These are phyloP conservation scores for Colletotrichum coccodes DNA, from an alignment of 2,329 filamentous ascomycete species.

Conservation along the genomic window DNA sequence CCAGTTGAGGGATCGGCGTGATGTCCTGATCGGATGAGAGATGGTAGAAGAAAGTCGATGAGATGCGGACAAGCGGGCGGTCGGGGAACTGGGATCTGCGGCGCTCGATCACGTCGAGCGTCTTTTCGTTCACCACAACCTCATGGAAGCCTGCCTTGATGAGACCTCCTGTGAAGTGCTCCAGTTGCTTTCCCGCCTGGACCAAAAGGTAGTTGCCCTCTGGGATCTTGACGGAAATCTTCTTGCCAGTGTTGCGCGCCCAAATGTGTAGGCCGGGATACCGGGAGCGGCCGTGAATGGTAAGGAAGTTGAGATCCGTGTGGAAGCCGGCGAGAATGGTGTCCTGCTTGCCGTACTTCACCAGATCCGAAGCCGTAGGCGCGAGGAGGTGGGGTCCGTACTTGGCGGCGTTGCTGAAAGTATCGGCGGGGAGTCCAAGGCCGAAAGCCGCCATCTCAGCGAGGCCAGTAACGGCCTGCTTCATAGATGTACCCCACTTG, in stretches of 20 bases:
- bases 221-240: conserved; percentile 69
- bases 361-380: conserved; percentile 68
- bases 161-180: conserved; percentile 69
- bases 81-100: conserved; percentile 54
- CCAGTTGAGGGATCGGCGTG: conserved; percentile 59
- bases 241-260: conserved; percentile 70
- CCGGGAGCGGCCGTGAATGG: conserved; percentile 71
- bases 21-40: conserved; percentile 67
- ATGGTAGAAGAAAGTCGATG: conserved; percentile 71
- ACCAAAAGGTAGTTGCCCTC: conserved; percentile 67
- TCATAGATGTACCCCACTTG: conserved; percentile 69
- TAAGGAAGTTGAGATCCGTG: conserved; percentile 73
- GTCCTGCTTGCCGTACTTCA: conserved; percentile 61
- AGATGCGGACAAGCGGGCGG: conserved; percentile 65
- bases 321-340: conserved; percentile 73
- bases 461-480: conserved; percentile 65
- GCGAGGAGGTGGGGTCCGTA: conserved; percentile 72
- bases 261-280: conserved; percentile 72
- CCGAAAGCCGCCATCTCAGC: conserved; percentile 69
- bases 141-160: conserved; percentile 72
- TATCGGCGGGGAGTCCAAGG: conserved; percentile 60
- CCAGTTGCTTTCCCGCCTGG: conserved; percentile 71
- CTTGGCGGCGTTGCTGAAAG: conserved; percentile 64
- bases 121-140: conserved; percentile 66
- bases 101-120: conserved; percentile 56